These are phyloP conservation scores for Xylariomycetidae sp. DNA, from an alignment of 2,329 filamentous ascomycete genomes.

Conservation along the genomic window DNA sequence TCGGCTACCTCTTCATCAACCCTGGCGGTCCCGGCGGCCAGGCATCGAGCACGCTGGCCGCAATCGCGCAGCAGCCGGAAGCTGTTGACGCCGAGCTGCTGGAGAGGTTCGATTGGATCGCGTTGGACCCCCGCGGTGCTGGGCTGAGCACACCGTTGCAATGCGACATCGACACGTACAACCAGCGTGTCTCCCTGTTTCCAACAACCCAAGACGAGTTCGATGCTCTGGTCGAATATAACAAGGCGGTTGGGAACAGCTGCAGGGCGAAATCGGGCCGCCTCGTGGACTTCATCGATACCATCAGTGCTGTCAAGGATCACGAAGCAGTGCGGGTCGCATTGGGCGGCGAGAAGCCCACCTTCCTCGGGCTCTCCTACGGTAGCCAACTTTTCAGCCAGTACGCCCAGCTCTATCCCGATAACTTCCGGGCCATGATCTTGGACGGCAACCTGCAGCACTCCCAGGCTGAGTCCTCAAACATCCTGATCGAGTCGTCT, in stretches of 20 bases:
- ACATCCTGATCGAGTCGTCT: slow-evolving; percentile 29
- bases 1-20: slow-evolving; percentile 36
- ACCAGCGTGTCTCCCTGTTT: slow-evolving; percentile 30
- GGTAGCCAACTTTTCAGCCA: slow-evolving; percentile 38
- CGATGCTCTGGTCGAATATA: slow-evolving; percentile 32
- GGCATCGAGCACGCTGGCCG: slow-evolving; percentile 20
- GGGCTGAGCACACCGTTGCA: slow-evolving; percentile 34
- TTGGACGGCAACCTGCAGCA: slow-evolving; percentile 43
- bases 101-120: slow-evolving; percentile 37
- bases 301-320: slow-evolving; percentile 26
- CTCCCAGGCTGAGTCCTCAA: slow-evolving; percentile 28
- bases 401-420: slow-evolving; percentile 40
- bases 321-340: slow-evolving; percentile 27
- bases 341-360: slow-evolving; percentile 19
- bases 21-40: slow-evolving; percentile 34
- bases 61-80: slow-evolving; percentile 6
- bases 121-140: slow-evolving; percentile 38
- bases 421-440: slow-evolving; percentile 35
- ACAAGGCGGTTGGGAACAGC: slow-evolving; percentile 33
- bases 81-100: slow-evolving; percentile 20
- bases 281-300: slow-evolving; percentile 38
- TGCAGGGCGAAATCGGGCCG: slow-evolving; percentile 34
- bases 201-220: slow-evolving; percentile 33
- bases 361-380: slow-evolving; percentile 38
- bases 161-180: slow-evolving; percentile 33